Base-by-base conservation (phyloP, 2,329 filamentous ascomycete genomes). In the Pseudogymnoascus sp. region DNA sequence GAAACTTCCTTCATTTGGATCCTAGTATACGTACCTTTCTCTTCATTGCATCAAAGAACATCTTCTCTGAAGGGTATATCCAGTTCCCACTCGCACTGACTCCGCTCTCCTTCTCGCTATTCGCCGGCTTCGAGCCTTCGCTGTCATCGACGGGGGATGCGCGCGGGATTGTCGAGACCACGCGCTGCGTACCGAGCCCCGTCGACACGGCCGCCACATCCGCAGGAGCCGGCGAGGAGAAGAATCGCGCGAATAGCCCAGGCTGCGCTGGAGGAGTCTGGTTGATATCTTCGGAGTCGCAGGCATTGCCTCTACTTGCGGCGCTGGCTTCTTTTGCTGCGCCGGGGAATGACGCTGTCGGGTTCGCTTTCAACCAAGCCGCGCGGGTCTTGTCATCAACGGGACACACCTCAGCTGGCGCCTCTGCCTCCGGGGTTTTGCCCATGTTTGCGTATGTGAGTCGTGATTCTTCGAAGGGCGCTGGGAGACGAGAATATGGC, bases 11-110 rank as follows among this genome's bases (percentile, higher is more conserved):
- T 18, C 19, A 18, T 2, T 26, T n/a, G 5, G 10, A 38, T 35
- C 30, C 21, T 33, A 37, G 3, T 38, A 9, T 5, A 35, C 55
- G 10, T 28, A 74, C 55, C 55, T 99, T 99, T 71, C 92, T 86
- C 77, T 88, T 84, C 84, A 99, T 92, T 45, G 94, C 94, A 55
- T 95, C 89, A 76, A 97, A 97, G 79, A 99, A 99, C 85, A 96
- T 95, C 70, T 89, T 88, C 73, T 97, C 92, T 0, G 89, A 94
- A 0, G 94, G 94, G 74, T 99, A 99, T 63, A 99, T 86, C 94
- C 94, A 99, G 72, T 96, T 96, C 0, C 92, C 92, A 0, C 83
- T 82, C 35, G 76, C 71, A 57, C 79, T 76, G 67, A 90, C 85
- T 19, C 84, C 79, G 63, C 88, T 88, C 71, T 96, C 91, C 63